Evolutionary conservation across 306 rosid genomes (phyloP).

Genomic region (Fragaria ananassa): DNA sequence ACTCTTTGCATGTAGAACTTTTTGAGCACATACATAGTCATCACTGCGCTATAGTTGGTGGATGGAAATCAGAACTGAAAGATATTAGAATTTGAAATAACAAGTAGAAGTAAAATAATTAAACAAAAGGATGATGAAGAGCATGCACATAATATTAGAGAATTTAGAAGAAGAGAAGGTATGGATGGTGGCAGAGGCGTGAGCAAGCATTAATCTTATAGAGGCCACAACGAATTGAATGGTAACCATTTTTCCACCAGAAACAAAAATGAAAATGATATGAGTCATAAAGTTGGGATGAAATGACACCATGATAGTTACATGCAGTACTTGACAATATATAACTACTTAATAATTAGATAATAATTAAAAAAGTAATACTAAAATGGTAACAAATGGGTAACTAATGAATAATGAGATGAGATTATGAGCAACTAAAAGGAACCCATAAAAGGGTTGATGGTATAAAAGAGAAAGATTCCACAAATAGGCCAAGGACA

Average conservation of each 20-base stretch:
- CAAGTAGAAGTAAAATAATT: not conserved
- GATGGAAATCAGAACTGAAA: not conserved
- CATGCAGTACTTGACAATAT: not conserved
- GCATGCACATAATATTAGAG: no score
- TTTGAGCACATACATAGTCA: not conserved
- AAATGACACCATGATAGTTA: not conserved
- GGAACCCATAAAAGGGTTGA: not conserved
- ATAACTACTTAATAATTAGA: not conserved
- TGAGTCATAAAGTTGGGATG: not conserved
- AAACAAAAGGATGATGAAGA: not conserved
- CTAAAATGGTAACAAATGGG: not conserved
- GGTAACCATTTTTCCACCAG: constrained; percentile 12
- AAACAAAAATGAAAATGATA: not conserved
- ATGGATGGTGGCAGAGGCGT: constrained; percentile 14
- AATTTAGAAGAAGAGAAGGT: no score
- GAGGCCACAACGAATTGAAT: not conserved
- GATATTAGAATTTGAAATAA: not conserved
- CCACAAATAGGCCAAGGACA: constrained; percentile 5
- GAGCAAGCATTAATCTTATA: not conserved
- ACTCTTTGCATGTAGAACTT: not conserved
- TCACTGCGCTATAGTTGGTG: not conserved
- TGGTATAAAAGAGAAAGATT: constrained; percentile 7
- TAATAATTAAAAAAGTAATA: not conserved
- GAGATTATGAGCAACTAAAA: not conserved
- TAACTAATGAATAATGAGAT: not conserved